Evolutionary conservation across 345 rosid genomes (phyloP).

Genomic region (Hibiscus trionum): DNA sequence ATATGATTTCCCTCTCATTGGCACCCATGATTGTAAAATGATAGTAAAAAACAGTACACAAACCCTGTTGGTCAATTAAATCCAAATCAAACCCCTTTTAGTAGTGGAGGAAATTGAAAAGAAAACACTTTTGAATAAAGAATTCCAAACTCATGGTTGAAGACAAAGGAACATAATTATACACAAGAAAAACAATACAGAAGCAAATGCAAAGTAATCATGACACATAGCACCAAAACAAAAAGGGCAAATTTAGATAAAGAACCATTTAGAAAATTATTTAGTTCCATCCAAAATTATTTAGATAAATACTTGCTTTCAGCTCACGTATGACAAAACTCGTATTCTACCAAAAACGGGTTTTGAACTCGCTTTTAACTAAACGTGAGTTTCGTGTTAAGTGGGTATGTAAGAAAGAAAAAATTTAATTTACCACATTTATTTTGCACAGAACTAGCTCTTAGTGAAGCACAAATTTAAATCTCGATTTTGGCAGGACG

Average conservation of each 20-base stretch:
- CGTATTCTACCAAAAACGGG: no score
- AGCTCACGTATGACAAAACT: no score
- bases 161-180: neutral
- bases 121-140: neutral
- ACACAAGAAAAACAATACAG: no score
- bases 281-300: no score
- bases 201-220: neutral
- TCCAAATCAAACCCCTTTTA: neutral
- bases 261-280: neutral
- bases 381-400: no score
- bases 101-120: neutral
- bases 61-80: neutral
- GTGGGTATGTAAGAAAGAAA: no score
- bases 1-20: constrained; percentile 1
- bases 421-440: no score
- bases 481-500: no score
- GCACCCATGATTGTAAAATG: neutral
- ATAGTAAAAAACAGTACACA: neutral
- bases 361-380: no score
- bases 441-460: no score
- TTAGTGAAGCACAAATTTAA: no score
- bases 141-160: neutral
- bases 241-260: neutral
- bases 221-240: neutral
- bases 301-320: no score